phyloP scores from a whole-genome alignment of 2,329 filamentous ascomycete species.

The Fusarium bactridioides region DNA sequence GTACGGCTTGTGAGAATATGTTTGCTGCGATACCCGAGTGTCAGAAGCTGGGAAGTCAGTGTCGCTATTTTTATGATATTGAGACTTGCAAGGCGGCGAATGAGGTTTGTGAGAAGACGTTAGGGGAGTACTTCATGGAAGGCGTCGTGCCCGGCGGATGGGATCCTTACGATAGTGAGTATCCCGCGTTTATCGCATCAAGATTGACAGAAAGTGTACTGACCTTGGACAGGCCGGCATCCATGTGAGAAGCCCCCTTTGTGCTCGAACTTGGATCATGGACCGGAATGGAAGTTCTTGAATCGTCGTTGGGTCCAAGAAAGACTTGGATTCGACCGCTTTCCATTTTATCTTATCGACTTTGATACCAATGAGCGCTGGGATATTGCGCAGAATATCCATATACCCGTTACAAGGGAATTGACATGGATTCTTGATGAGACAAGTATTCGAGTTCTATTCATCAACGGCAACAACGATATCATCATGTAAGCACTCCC shows the following conservation, averaged over 20 bases:
- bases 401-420: slow-evolving; percentile 20
- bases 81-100: slow-evolving; percentile 11
- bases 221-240: not conserved
- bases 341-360: slow-evolving; percentile 9
- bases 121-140: slow-evolving; percentile 15
- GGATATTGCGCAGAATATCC: slow-evolving; percentile 3
- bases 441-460: slow-evolving; percentile 1
- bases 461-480: slow-evolving; percentile 19
- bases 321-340: slow-evolving; percentile 7
- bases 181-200: fast-evolving
- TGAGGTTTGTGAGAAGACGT: slow-evolving; percentile 5
- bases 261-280: slow-evolving; percentile 16
- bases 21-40: slow-evolving; percentile 22
- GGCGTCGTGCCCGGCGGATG: slow-evolving; percentile 8
- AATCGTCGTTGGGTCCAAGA: slow-evolving; percentile 23
- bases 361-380: slow-evolving; percentile 9
- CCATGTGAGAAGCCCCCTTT: slow-evolving; percentile 5
- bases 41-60: not conserved
- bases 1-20: slow-evolving; percentile 7
- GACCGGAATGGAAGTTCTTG: slow-evolving; percentile 19
- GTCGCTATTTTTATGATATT: slow-evolving; percentile 1
- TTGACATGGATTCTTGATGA: slow-evolving; percentile 14
- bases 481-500: slow-evolving; percentile 11
- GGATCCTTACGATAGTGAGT: slow-evolving; percentile 25
- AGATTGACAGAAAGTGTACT: not conserved